Conservation (phyloP, 148 eudicot species). For the Limonium bicolor region DNA sequence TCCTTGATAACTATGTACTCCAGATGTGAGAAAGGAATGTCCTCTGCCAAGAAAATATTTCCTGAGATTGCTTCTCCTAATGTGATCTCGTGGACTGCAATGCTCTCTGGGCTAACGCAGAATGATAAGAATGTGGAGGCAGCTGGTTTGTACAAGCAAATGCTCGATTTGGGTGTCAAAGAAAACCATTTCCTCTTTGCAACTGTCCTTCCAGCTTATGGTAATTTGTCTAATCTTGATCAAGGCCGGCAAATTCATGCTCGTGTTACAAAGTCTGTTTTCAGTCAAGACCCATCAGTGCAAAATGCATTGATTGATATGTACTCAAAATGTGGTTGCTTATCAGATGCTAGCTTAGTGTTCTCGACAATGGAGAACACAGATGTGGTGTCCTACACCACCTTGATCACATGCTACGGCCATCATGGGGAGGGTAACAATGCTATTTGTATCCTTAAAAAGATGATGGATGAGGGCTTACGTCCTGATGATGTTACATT, state of each 20-base stretch:
- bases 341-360: constrained; percentile 17
- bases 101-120: constrained; percentile 25
- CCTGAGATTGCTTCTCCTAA: constrained; percentile 11
- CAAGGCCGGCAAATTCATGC: constrained; percentile 25
- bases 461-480: constrained; percentile 11
- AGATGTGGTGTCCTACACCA: constrained; percentile 20
- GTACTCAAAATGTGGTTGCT: constrained; percentile 31
- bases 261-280: constrained; percentile 16
- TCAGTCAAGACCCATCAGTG: constrained; percentile 14
- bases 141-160: constrained; percentile 14
- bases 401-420: constrained; percentile 24
- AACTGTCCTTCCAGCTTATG: constrained; percentile 16
- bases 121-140: constrained; percentile 14
- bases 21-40: constrained; percentile 20
- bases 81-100: constrained; percentile 30
- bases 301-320: constrained; percentile 25
- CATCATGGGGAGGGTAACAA: constrained; percentile 21
- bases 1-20: constrained; percentile 30
- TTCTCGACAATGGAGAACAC: constrained; percentile 18
- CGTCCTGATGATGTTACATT: constrained; percentile 21
- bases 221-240: constrained; percentile 18
- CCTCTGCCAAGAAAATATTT: constrained; percentile 15
- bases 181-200: constrained; percentile 23
- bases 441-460: constrained; percentile 13
- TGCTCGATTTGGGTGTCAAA: constrained; percentile 12